Evolutionary conservation across 169 alveolate genomes (phyloP).

Genomic region (Plasmodium knowlesi): DNA sequence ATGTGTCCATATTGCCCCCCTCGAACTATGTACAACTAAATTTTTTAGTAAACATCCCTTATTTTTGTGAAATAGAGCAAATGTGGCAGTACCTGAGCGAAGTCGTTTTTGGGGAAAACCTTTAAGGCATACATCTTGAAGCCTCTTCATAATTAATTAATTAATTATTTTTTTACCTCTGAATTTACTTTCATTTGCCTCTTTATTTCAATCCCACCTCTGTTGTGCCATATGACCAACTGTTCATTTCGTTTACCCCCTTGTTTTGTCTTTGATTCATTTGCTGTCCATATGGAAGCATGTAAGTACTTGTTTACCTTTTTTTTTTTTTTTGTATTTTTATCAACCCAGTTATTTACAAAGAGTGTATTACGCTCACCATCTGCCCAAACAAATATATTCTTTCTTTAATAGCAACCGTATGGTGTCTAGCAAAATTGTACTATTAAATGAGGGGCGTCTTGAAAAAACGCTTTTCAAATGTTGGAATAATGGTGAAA

Average conservation of each 20-base stretch:
- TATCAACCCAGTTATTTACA: neutral
- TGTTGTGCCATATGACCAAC: neutral
- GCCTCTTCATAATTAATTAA: neutral
- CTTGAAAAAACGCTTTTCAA: neutral
- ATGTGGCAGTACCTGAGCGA: neutral
- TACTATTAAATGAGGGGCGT: neutral
- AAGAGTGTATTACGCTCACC: neutral
- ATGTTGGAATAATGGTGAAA: neutral
- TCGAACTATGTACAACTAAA: neutral
- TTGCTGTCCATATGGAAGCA: neutral
- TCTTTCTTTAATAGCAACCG: neutral
- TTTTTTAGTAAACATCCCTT: neutral
- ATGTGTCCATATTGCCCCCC: neutral
- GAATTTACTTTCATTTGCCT: slow-evolving; percentile 1
- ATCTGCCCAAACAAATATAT: neutral
- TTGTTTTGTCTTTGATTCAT: neutral
- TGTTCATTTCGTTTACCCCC: neutral
- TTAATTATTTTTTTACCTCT: neutral
- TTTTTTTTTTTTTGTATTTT: neutral
- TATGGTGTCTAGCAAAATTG: neutral
- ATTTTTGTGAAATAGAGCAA: neutral
- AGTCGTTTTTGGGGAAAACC: neutral
- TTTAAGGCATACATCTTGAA: neutral
- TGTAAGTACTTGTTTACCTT: neutral
- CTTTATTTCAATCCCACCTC: neutral